Conservation (phyloP, 345 rosid genomes). For the Populus euphratica region DNA sequence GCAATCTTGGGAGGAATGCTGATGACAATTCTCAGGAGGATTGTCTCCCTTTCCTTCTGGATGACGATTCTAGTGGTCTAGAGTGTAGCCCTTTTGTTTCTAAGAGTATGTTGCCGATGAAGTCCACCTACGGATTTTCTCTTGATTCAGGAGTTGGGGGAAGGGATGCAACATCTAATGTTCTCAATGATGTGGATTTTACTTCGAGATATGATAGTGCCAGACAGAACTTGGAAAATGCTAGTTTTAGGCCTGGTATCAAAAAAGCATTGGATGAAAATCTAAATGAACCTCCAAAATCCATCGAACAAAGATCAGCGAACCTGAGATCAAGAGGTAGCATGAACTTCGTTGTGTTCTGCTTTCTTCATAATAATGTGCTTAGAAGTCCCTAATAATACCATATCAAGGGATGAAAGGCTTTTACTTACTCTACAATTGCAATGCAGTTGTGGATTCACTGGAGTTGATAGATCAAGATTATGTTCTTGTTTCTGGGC, state of each 20-base stretch:
- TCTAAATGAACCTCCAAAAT: slow-evolving; percentile 37
- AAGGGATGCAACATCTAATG: slow-evolving; percentile 42
- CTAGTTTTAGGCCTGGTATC: slow-evolving; percentile 39
- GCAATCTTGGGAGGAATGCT: slow-evolving; percentile 41
- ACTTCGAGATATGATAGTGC: slow-evolving; percentile 40
- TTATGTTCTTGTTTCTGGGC: slow-evolving; percentile 81
- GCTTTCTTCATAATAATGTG: slow-evolving; percentile 11
- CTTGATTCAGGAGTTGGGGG: slow-evolving; percentile 41
- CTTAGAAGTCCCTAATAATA: background rate
- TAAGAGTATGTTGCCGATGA: slow-evolving; percentile 42
- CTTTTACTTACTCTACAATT: slow-evolving; percentile 3
- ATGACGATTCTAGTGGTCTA: slow-evolving; percentile 75
- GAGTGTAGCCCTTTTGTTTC: slow-evolving; percentile 69
- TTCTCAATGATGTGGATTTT: slow-evolving; percentile 35
- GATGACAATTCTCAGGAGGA: slow-evolving; percentile 77
- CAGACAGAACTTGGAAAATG: slow-evolving; percentile 34
- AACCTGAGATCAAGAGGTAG: slow-evolving; percentile 53
- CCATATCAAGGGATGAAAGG: background rate
- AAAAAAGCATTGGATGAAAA: slow-evolving; percentile 40
- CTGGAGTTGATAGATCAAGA: slow-evolving; percentile 87
- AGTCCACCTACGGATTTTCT: slow-evolving; percentile 49
- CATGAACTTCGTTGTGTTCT: slow-evolving; percentile 15
- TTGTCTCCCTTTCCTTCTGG: slow-evolving; percentile 77
- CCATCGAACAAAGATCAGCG: slow-evolving; percentile 43
- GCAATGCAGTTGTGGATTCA: slow-evolving; percentile 56